Evolutionary conservation across 495 filamentous ascomycete species (phyloP), one percentile per base, ranked within the genome.

Genomic region (Neurospora hispaniola): DNA sequence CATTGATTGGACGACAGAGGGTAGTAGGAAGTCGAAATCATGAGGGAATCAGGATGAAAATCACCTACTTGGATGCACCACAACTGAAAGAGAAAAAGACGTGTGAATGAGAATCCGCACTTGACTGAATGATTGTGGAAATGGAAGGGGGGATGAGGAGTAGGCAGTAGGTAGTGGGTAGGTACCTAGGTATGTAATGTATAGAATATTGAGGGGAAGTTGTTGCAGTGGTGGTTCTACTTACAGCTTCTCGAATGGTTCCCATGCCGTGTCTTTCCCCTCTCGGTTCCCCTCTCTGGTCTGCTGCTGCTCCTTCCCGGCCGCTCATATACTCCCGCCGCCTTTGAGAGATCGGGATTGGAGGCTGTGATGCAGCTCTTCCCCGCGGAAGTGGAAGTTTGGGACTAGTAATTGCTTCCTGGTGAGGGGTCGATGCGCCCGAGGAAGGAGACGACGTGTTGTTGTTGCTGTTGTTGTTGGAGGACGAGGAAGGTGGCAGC

Each of bases 281-380:
- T 54, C 43, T 46, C 44, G 20, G 44, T 27, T 54, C 46, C 20
- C 20, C 46, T 54, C 46, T 11, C 5, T 11, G 46, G 35, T 38
- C 35, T 38, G 35, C 35, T 20, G 23, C 48, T 31, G 23, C 48
- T 31, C 54, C 27, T 66, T 66, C 54, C 54, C 54, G 54, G 54
- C 18, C 14, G 48, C 48, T 59, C 23, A 59, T 27, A 31, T 6
- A 59, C 20, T 59, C 48, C 20, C 48, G 23, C 20, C 48, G 20
- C 48, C 48, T 59, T 18, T 66, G 27, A 66, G 2, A 9, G 54
- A 66, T 66, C 6, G 54, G 54, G 54, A 66, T 66, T 18, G 54
- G 54, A 66, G 54, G 54, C 14, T 66, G 54, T 11, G 71, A 72
- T 71, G 74, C 35, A 70, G 71, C 48, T 70, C 54, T 66, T 66